These are phyloP conservation scores for Ehretia macrophylla DNA, from an alignment of 257 asterid species.

Conservation along the genomic window DNA sequence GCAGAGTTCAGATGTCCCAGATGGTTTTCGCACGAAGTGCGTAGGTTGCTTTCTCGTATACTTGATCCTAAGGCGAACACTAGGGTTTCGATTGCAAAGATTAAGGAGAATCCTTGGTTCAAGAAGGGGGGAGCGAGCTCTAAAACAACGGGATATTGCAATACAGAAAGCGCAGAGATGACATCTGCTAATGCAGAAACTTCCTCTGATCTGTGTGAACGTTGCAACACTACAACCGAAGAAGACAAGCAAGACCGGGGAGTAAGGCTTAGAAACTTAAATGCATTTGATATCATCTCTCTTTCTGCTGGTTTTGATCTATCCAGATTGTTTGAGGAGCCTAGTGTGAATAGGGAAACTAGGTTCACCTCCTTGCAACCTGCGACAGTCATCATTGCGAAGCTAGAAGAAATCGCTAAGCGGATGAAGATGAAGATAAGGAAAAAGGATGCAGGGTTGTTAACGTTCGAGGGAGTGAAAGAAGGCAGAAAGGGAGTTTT, in stretches of 20 bases:
- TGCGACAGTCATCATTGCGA: constrained; percentile 8
- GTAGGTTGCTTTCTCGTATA: constrained; percentile 41
- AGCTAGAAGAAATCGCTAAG: constrained; percentile 17
- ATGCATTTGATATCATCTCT: constrained; percentile 83
- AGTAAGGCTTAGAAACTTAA: constrained; percentile 38
- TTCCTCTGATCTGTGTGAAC: constrained; percentile 7
- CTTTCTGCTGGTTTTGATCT: constrained; percentile 70
- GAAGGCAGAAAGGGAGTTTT: constrained; percentile 20
- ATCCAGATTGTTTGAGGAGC: constrained; percentile 67
- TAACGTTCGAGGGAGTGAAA: constrained; percentile 13
- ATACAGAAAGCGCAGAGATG: constrained; percentile 28
- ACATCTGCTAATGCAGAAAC: constrained; percentile 22
- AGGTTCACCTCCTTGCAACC: constrained; percentile 61
- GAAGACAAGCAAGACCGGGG: constrained; percentile 26
- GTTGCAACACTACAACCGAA: constrained; percentile 9
- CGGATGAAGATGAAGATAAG: constrained; percentile 8
- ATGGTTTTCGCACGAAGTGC: constrained; percentile 61
- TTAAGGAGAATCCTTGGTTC: constrained; percentile 59
- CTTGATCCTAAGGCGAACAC: constrained; percentile 69
- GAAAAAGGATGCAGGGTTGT: constrained; percentile 16
- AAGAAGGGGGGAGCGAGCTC: constrained; percentile 35
- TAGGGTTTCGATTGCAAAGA: constrained; percentile 50
- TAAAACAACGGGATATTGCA: constrained; percentile 19
- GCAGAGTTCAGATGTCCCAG: constrained; percentile 61
- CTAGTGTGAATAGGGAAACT: constrained; percentile 45